Percentiles rank a stretch among this genome's conserved stretches.
Conservation (phyloP, 257 asterid species). For the Solanum medicagineum region DNA sequence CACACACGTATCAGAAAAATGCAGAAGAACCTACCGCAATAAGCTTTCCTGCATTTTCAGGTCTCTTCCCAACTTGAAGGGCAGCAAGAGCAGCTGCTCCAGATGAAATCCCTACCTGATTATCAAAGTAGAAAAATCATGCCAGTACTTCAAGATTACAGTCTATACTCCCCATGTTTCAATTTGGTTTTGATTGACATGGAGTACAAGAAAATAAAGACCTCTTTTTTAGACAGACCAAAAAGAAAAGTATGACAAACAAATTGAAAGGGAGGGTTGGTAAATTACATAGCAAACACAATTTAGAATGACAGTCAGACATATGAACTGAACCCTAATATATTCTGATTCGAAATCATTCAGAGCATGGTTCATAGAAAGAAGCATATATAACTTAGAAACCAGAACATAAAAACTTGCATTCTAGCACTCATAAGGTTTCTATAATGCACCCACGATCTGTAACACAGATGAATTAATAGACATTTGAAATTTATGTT, state of each 20-base stretch:
- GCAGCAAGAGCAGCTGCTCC: conserved; percentile 99
- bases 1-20: neutral
- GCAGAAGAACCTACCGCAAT: conserved; percentile 45
- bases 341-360: neutral
- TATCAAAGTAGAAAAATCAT: neutral
- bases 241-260: too few species aligned
- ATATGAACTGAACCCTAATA: neutral
- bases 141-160: neutral
- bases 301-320: neutral
- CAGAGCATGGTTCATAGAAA: neutral
- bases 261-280: too few species aligned
- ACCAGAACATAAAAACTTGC: neutral
- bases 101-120: conserved; percentile 92
- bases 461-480: neutral
- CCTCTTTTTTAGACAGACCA: too few species aligned
- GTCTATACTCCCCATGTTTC: too few species aligned
- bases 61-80: conserved; percentile 70
- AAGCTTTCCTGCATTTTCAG: conserved; percentile 95
- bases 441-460: neutral
- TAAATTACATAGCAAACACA: neutral
- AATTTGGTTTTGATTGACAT: too few species aligned
- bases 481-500: neutral
- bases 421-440: neutral
- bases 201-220: too few species aligned
- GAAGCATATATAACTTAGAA: neutral